These are phyloP conservation scores for Datura wrightii DNA, from an alignment of 257 asterid genomes.

Conservation along the genomic window DNA sequence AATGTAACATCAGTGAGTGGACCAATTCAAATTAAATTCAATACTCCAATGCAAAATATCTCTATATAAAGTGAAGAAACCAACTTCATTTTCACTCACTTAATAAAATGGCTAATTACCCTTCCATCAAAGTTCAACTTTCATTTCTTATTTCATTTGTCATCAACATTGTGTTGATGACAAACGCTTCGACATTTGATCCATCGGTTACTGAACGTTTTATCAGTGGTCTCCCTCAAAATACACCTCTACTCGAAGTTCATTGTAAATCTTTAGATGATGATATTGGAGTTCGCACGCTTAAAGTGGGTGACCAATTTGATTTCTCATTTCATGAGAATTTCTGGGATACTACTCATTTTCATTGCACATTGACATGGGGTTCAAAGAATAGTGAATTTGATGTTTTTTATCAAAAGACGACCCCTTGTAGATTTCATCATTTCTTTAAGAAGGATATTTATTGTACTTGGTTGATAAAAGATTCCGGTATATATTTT, in stretches of 20 bases:
- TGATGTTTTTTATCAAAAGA: background rate
- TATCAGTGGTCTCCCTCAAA: background rate
- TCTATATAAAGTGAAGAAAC: background rate
- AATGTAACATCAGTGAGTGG: background rate
- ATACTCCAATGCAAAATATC: background rate
- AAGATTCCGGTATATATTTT: background rate
- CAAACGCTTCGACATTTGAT: background rate
- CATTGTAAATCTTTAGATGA: background rate
- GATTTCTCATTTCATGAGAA: slow-evolving; percentile 13
- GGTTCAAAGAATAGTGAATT: background rate
- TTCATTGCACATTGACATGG: background rate
- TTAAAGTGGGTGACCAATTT: background rate
- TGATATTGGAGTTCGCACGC: background rate
- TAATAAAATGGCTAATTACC: background rate
- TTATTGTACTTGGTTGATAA: slow-evolving; percentile 13
- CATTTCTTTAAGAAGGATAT: background rate
- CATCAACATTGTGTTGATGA: background rate
- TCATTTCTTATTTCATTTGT: background rate
- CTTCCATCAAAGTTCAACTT: background rate
- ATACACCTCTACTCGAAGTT: background rate
- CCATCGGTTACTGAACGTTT: background rate
- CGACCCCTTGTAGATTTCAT: background rate
- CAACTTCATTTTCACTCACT: background rate
- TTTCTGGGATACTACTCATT: background rate
- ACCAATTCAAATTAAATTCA: background rate